These are phyloP conservation scores for Penicillium paxilli DNA, from an alignment of 495 filamentous ascomycete species.

Conservation along the genomic window DNA sequence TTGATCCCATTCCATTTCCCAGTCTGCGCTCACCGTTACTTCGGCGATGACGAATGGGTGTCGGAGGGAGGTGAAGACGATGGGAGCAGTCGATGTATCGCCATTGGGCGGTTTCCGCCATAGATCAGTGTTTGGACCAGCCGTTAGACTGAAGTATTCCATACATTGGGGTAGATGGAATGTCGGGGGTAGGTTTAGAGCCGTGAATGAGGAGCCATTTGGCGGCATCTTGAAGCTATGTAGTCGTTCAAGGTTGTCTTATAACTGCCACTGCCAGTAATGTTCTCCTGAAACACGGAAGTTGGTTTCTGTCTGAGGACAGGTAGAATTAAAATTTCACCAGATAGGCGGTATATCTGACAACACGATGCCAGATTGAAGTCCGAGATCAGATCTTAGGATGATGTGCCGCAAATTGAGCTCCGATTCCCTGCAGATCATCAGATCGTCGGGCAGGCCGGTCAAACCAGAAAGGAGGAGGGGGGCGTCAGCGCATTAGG, in stretches of 20 bases:
- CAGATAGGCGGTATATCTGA: not conserved
- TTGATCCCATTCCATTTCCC: constrained; percentile 65
- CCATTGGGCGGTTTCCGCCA: constrained; percentile 56
- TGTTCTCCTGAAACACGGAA: not conserved
- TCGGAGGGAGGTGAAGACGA: constrained; percentile 56
- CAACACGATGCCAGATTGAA: not conserved
- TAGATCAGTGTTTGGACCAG: constrained; percentile 55
- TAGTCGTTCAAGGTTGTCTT: no score
- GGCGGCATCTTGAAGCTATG: constrained; percentile 46
- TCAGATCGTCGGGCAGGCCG: constrained; percentile 1
- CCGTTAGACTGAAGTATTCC: constrained; percentile 58
- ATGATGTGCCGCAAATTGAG: not conserved
- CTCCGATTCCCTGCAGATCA: constrained; percentile 13
- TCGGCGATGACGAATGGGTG: constrained; percentile 56
- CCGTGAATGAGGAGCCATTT: constrained; percentile 50
- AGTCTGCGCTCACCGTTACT: constrained; percentile 59
- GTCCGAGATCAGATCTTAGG: not conserved
- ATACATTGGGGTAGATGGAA: constrained; percentile 53
- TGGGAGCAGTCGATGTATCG: constrained; percentile 57
- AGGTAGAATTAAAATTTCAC: not conserved
- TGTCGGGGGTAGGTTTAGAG: constrained; percentile 48
- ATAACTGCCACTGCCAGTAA: no score
- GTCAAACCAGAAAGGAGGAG: constrained; percentile 4
- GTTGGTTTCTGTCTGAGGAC: not conserved
- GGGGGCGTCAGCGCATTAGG: constrained; percentile 12